Evolutionary conservation across 2,329 filamentous ascomycete species (phyloP), one percentile per base, ranked within the genome.

Genomic region (Colletotrichum sp.): DNA sequence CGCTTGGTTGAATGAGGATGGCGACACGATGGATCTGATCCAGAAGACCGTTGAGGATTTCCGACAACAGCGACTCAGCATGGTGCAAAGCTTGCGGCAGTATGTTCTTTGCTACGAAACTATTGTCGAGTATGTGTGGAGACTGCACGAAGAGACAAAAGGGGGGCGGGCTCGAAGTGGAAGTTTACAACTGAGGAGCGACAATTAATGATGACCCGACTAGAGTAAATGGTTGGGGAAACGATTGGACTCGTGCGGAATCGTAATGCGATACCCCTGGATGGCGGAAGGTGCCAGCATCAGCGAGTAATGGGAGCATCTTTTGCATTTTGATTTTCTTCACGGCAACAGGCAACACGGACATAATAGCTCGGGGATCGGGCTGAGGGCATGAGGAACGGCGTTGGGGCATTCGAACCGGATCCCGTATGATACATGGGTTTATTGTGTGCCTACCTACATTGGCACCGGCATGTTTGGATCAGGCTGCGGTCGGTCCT

Each of bases 41-140:
- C 93, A 95, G 77, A 93, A 92, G 82, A 97, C 96, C 0, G 96
- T 99, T 2, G 94, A 97, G 80, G 96, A 98, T 80, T 98, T 99
- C 84, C 90, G 97, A 72, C 88, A 90, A 65, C 97, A 99, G 86
- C 89, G 97, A 78, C 86, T 98, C 24, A 98, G 96, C 85, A 99
- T 99, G 96, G 96, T 99, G 59, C 97, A 99, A 85, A 98, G 94
- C 81, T 87, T 99, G 74, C 90, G 95, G 77, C 97, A 99, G 84
- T 99, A 94, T 86, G 96, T 98, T 66, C 91, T 99, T 39, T 99
- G 97, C 84, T 99, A 99, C 84, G 97, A 99, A 87, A 98, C 95
- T 55, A 90, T 99, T 8, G 87, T 98, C 71, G 96, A 99, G 85
- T 99, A 96, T 96, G 85, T 97, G 32, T 86, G 85, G 80, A 85